phyloP scores from a whole-genome alignment of 2,329 filamentous ascomycete species.

The Monascus ruber region DNA sequence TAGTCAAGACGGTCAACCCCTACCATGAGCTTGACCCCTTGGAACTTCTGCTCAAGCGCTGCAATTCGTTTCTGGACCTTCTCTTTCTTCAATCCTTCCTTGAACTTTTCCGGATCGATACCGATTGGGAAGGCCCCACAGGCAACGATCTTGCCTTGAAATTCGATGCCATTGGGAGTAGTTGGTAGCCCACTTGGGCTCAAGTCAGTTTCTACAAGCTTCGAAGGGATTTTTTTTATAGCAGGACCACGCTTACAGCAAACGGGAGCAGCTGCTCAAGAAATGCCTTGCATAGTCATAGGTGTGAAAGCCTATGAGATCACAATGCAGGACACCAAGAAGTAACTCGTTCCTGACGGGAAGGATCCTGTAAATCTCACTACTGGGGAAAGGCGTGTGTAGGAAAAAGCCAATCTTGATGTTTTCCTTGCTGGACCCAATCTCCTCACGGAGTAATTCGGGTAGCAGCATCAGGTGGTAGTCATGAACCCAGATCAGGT shows the following conservation, averaged over 20 bases:
- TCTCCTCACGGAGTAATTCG: conserved; percentile 85
- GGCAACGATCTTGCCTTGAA: conserved; percentile 74
- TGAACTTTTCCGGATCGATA: conserved; percentile 94
- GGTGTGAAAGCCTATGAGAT: conserved; percentile 94
- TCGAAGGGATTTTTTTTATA: no score
- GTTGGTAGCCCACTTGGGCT: conserved; percentile 43
- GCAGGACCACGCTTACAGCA: conserved; percentile 49
- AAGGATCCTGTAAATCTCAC: conserved; percentile 91
- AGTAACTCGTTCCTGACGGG: conserved; percentile 85
- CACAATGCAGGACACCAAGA: conserved; percentile 78
- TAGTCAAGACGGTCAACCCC: conserved; percentile 95
- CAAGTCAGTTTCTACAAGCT: conserved; percentile 6
- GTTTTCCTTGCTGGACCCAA: conserved; percentile 70
- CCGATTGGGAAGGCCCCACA: conserved; percentile 96
- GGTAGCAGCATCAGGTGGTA: conserved; percentile 97
- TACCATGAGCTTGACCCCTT: conserved; percentile 91
- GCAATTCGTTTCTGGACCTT: conserved; percentile 82
- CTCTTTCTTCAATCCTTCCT: conserved; percentile 73
- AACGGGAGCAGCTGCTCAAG: conserved; percentile 88
- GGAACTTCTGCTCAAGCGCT: conserved; percentile 76
- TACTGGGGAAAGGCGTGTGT: conserved; percentile 93
- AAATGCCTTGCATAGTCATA: conserved; percentile 99
- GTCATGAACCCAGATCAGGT: conserved; percentile 96
- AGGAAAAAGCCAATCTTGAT: conserved; percentile 98
- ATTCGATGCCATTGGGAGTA: conserved; percentile 87